phyloP scores from a whole-genome alignment of 2,329 filamentous ascomycete genomes.

The Fusarium zealandicum region DNA sequence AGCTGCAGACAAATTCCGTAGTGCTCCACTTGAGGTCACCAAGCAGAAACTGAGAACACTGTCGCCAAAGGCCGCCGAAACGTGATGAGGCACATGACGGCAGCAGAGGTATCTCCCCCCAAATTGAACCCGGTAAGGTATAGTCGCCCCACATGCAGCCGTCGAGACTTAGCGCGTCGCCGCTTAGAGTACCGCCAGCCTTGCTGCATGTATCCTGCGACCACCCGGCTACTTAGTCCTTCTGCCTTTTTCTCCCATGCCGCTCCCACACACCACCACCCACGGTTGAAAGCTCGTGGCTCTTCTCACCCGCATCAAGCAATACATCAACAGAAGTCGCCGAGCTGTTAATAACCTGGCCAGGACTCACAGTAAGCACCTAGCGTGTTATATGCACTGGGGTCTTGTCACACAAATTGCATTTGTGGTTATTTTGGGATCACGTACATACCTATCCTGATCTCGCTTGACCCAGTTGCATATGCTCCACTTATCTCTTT shows the following conservation, averaged over 20 bases:
- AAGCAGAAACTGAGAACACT: background rate
- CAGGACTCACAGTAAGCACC: background rate
- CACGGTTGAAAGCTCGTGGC: constrained; percentile 1
- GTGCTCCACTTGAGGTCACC: constrained; percentile 1
- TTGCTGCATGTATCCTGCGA: constrained; percentile 28
- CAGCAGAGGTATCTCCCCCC: constrained; percentile 1
- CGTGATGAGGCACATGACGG: constrained; percentile 5
- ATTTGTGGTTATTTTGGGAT: no score
- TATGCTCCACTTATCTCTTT: background rate
- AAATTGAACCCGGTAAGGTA: constrained; percentile 23
- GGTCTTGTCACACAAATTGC: no score
- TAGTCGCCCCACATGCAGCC: constrained; percentile 12
- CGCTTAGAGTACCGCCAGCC: constrained; percentile 29
- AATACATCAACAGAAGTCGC: background rate
- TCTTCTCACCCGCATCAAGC: background rate
- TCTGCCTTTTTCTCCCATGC: constrained; percentile 8
- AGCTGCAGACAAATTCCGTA: background rate
- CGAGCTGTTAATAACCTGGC: background rate
- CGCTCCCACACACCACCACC: constrained; percentile 5
- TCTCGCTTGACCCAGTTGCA: no score
- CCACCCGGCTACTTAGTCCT: constrained; percentile 13
- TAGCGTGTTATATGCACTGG: background rate
- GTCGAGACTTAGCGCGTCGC: background rate
- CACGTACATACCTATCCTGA: no score
- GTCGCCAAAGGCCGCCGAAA: background rate